Evolutionary conservation across 2,329 filamentous ascomycete species (phyloP).

Genomic region (Hymenoscyphus infarciens): DNA sequence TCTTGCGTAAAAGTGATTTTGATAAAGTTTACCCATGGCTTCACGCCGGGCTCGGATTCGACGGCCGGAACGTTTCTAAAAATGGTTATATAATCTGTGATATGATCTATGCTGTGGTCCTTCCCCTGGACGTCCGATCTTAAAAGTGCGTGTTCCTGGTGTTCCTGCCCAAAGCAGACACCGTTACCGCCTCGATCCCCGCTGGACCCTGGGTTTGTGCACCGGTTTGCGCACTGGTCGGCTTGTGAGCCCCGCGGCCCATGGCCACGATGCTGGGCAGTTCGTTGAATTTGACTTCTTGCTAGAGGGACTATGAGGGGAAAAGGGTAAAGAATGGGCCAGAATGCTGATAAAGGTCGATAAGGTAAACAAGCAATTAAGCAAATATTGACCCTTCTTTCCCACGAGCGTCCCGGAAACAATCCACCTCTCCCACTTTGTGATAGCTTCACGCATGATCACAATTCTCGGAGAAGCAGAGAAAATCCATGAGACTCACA

Average conservation of each 20-base stretch:
- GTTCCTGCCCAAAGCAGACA: background rate
- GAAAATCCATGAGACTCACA: too few relatives aligned
- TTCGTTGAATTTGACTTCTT: background rate
- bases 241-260: background rate
- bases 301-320: background rate
- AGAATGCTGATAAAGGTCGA: background rate
- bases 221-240: background rate
- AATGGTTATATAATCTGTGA: background rate
- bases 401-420: background rate
- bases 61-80: background rate
- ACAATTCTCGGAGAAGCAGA: too few relatives aligned
- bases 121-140: background rate
- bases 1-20: background rate
- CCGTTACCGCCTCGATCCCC: background rate
- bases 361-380: background rate
- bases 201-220: background rate
- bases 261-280: background rate
- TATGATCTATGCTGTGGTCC: constrained; percentile 1
- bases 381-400: background rate
- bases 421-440: background rate
- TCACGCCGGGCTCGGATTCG: background rate
- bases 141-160: background rate
- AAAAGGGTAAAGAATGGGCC: background rate
- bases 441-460: background rate
- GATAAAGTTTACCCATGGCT: too few relatives aligned